Percentiles rank a stretch among this genome's conserved stretches.
phyloP scores from a whole-genome alignment of 371 early-diverging fungal species.

The Lichtheimia corymbifera region DNA sequence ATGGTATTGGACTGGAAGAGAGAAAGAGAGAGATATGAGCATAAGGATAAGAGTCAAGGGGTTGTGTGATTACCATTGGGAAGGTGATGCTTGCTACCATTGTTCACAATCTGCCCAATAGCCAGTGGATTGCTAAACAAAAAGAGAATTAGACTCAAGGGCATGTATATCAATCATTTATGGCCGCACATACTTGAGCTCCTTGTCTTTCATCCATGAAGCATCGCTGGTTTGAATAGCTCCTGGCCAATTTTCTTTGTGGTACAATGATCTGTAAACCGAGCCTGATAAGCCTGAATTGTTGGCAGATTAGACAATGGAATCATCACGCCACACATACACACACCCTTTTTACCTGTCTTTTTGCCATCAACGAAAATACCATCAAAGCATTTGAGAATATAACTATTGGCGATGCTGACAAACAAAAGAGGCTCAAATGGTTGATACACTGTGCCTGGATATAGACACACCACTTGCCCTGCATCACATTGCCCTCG shows the following conservation, averaged over 20 bases:
- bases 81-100: conserved; percentile 31
- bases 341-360: conserved; percentile 17
- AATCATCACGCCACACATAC: background rate
- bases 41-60: no score
- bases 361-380: conserved; percentile 58
- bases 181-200: conserved; percentile 12
- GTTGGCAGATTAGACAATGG: background rate
- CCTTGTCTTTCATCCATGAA: conserved; percentile 46
- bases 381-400: conserved; percentile 57
- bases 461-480: conserved; percentile 6
- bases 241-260: conserved; percentile 60
- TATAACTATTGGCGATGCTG: conserved; percentile 55
- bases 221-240: conserved; percentile 51
- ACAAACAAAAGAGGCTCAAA: conserved; percentile 55
- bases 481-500: conserved; percentile 5
- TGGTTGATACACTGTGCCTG: conserved; percentile 53
- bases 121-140: conserved; percentile 50
- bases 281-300: conserved; percentile 41
- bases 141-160: background rate
- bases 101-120: conserved; percentile 60
- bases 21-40: background rate
- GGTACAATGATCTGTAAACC: conserved; percentile 45
- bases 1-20: conserved; percentile 53
- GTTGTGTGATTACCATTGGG: conserved; percentile 41
- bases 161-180: background rate